These are phyloP conservation scores for Hypoxylon sp. DNA, from an alignment of 2,329 filamentous ascomycete species.

Conservation along the genomic window DNA sequence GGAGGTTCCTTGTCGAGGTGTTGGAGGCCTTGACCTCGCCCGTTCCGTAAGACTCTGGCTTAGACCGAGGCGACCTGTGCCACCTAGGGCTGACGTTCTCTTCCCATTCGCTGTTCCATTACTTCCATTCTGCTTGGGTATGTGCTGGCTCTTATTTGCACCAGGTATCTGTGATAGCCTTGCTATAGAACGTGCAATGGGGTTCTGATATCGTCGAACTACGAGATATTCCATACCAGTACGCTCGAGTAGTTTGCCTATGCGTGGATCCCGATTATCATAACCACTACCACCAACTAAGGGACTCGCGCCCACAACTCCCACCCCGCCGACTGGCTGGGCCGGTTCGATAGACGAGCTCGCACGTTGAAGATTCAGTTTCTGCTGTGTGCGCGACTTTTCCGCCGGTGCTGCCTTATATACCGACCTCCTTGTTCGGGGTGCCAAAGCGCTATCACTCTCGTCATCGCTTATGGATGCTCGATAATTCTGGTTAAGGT, in stretches of 20 bases:
- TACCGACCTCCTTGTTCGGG: conserved; percentile 58
- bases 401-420: conserved; percentile 61
- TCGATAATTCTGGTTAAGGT: conserved; percentile 52
- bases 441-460: conserved; percentile 62
- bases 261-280: conserved; percentile 72
- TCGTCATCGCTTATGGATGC: conserved; percentile 54
- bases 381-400: conserved; percentile 79
- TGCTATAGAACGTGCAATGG: conserved; percentile 72
- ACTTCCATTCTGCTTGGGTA: conserved; percentile 56
- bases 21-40: conserved; percentile 50
- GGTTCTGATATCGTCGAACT: conserved; percentile 78
- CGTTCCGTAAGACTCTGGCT: conserved; percentile 58
- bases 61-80: conserved; percentile 52
- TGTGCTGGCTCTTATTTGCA: conserved; percentile 63
- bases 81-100: conserved; percentile 46
- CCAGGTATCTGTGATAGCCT: conserved; percentile 67
- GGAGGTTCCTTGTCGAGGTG: conserved; percentile 55
- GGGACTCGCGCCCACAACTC: conserved; percentile 60
- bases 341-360: conserved; percentile 78
- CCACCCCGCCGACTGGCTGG: conserved; percentile 59
- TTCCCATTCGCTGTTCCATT: conserved; percentile 53
- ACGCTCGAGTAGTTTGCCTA: conserved; percentile 75
- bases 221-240: conserved; percentile 81
- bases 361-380: conserved; percentile 79
- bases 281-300: conserved; percentile 68